Conservation (phyloP, 2,329 filamentous ascomycete genomes). For the Penicillium occitanis region DNA sequence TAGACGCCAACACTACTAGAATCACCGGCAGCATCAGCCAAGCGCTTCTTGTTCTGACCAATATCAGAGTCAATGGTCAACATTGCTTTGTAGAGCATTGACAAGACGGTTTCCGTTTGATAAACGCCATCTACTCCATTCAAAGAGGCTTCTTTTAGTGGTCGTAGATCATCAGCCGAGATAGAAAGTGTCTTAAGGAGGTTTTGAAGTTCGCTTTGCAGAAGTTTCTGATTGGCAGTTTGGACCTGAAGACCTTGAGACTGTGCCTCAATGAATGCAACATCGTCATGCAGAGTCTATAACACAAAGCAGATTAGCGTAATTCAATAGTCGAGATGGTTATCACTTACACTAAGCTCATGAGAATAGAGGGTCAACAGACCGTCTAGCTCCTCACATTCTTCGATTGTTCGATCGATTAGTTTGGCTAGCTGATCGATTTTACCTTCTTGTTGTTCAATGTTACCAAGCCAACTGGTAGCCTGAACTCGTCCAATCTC, state of each 20-base stretch:
- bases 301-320: conserved; percentile 27
- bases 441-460: conserved; percentile 83
- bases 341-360: conserved; percentile 73
- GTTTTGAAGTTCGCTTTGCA: conserved; percentile 84
- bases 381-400: conserved; percentile 95
- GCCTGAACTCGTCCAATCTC: conserved; percentile 90
- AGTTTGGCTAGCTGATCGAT: conserved; percentile 82
- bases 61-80: conserved; percentile 86
- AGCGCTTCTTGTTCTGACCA: conserved; percentile 55
- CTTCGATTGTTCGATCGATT: conserved; percentile 84
- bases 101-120: conserved; percentile 73
- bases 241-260: conserved; percentile 96
- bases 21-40: conserved; percentile 44
- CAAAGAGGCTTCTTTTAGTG: conserved; percentile 70
- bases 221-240: conserved; percentile 90
- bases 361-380: conserved; percentile 91
- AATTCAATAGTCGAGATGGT: background rate
- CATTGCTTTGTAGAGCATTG: conserved; percentile 88
- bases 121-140: conserved; percentile 69
- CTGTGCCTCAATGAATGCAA: conserved; percentile 95
- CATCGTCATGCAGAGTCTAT: conserved; percentile 89
- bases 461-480: conserved; percentile 82
- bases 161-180: conserved; percentile 70
- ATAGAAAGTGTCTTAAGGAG: conserved; percentile 92
- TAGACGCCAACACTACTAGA: conserved; percentile 55